Base-by-base conservation (phyloP, 2,329 filamentous ascomycete genomes). In the Dichotomopilus funicola region DNA sequence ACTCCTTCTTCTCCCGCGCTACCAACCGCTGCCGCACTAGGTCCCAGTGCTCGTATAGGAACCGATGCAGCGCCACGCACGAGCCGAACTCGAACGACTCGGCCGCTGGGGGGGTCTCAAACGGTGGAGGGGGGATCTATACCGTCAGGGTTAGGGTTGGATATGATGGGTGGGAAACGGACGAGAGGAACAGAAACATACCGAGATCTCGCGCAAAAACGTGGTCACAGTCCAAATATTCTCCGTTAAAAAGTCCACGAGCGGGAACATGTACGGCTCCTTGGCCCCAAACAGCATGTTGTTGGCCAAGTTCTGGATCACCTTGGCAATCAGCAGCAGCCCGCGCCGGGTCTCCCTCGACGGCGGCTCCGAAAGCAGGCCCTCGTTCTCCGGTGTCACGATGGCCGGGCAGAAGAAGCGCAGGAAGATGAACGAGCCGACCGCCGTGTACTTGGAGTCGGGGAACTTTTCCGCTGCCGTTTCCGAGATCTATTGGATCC, bases 401-500 rank as follows among this genome's bases (percentile, higher is more conserved):
- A 88, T 88, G 33, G 85, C 85, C 6, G 85, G 85, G 61, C 85
- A 88, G 65, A 88, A 88, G 71, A 88, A 88, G 7, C 85, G 79
- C 31, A 88, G 74, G 64, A 88, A 88, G 55, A 88, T 82, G 64
- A 88, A 88, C 0, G 85, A 83, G 1, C 85, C 85, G 11, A 88
- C 84, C 3, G 85, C 85, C 0, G 84, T 88, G 64, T 87, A 88
- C 67, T 87, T 88, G 5, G 85, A 83, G 57, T 87, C 84, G 0
- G 80, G 82, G 62, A 87, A 88, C 36, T 80, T 77, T 34, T 75
- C 75, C 64, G 82, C 77, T 1, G 87, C 84, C n/a, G 82, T 78
- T 12, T 78, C 72, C 10, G 81, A 83, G 61, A 87, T 87, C 57
- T 59, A 44, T 7, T 27, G 19, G 19, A 27, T 27, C 19, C 19